A percentile compares a stretch with the other conserved stretches of the same genome.
phyloP scores from a whole-genome alignment of 2,329 filamentous ascomycete genomes.

The Fusarium stilboides region DNA sequence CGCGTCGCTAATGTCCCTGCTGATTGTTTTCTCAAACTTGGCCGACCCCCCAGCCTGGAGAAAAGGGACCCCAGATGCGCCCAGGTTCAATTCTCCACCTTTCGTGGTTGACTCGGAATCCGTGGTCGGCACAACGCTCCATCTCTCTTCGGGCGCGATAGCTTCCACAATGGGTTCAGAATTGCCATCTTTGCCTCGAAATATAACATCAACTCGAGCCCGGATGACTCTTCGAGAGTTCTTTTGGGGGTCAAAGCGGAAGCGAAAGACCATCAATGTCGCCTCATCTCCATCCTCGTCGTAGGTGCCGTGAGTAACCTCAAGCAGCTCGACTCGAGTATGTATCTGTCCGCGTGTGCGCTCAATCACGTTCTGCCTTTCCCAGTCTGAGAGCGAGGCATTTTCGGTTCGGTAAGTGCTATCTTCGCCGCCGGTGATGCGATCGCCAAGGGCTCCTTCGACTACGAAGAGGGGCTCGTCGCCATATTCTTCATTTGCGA shows the following conservation, averaged over 20 bases:
- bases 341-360: constrained; percentile 16
- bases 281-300: constrained; percentile 19
- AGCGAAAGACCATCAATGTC: constrained; percentile 13
- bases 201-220: not conserved
- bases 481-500: not conserved
- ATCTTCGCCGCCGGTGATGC: not conserved
- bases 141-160: constrained; percentile 24
- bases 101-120: constrained; percentile 12
- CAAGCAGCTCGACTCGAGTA: constrained; percentile 16
- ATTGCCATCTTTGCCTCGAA: not conserved
- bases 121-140: constrained; percentile 15
- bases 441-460: not conserved
- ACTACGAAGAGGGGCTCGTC: constrained; percentile 2
- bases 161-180: not conserved
- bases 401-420: constrained; percentile 16
- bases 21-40: not conserved
- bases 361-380: constrained; percentile 26
- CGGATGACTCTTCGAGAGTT: not conserved
- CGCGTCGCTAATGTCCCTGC: not conserved
- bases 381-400: constrained; percentile 17
- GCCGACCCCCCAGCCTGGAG: not conserved
- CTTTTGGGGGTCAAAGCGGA: constrained; percentile 9
- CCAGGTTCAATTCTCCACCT: constrained; percentile 1
- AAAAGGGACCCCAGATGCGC: not conserved
- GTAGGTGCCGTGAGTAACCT: constrained; percentile 20